Conservation (phyloP, 2,329 filamentous ascomycete genomes). For the Colletotrichum tabaci region DNA sequence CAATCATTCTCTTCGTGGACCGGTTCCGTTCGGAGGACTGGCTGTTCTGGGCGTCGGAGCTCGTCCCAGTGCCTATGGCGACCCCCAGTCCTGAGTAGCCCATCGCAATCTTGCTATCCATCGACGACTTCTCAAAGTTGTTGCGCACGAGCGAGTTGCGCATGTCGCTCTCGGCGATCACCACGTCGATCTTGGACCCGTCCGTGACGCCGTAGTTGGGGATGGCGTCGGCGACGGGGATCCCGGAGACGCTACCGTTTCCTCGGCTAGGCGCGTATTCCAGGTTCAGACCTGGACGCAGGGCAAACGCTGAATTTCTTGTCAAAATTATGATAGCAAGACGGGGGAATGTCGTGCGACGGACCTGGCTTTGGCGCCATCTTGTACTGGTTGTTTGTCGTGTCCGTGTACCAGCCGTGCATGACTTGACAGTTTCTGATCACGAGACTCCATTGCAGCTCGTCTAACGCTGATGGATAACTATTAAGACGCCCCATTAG, state of each 20-base stretch:
- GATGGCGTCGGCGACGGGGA: constrained; percentile 5
- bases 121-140: constrained; percentile 17
- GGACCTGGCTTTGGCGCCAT: constrained; percentile 26
- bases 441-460: background rate
- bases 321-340: background rate
- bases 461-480: constrained; percentile 14
- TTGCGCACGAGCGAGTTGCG: constrained; percentile 19
- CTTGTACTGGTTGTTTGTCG: background rate
- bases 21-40: background rate
- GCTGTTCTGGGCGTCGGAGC: background rate
- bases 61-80: background rate
- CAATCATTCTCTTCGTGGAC: constrained; percentile 5
- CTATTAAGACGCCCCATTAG: background rate
- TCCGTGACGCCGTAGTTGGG: constrained; percentile 27
- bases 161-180: constrained; percentile 5
- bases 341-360: background rate
- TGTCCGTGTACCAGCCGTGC: constrained; percentile 28
- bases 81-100: constrained; percentile 21
- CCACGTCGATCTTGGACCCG: constrained; percentile 16
- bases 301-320: background rate
- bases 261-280: background rate
- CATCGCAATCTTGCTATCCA: constrained; percentile 4
- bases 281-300: constrained; percentile 1
- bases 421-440: constrained; percentile 31
- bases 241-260: background rate